Evolutionary conservation across 1,139 yeast species (phyloP), one percentile per base, ranked within the genome.

Genomic region (Debaryomyces udenii): DNA sequence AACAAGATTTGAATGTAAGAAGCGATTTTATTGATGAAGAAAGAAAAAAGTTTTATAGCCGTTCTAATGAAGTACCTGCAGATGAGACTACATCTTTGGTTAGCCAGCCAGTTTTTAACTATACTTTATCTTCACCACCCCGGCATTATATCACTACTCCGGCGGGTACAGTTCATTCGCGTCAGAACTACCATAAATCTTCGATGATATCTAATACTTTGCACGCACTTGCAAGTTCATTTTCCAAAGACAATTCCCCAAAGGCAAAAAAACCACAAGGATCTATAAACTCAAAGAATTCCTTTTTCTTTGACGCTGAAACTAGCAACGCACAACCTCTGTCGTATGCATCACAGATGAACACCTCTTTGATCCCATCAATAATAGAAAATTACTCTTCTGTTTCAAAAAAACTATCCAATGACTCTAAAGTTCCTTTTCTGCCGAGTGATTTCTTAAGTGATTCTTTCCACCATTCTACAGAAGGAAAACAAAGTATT

Each of bases 361-460:
- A 64, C 3, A 69, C 76, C 0, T 59, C 70, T n/a, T 53, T 71
- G 28, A 60, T 72, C 9, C 78, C 78, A 1, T 67, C 74, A 7
- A 62, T 72, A 9, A 63, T 71, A 9, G 74, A 74, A 6, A 67
- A 64, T 16, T 68, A 68, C 43, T 68, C 76, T 9, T 66, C 68
- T 13, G 61, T 71, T 2, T 58, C 62, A 23, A 64, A 62, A 47
- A 70, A 68, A 41, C 60, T 70, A 67, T 46, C 60, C 6, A 55
- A 65, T 45, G 72, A 64, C 9, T 44, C 61, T 23, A 70, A 68
- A 43, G 53, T 64, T 2, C 78, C 78, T 22, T 71, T 72, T 46
- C 65, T 66, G 51, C 78, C 78, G 3, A 64, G 60, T 27, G 77
- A 72, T 48, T 72, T 72, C 46, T 57, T 72, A 40, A 55, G 54